Base-by-base conservation (phyloP, 495 filamentous ascomycete species). In the Acidiella bohemica region DNA sequence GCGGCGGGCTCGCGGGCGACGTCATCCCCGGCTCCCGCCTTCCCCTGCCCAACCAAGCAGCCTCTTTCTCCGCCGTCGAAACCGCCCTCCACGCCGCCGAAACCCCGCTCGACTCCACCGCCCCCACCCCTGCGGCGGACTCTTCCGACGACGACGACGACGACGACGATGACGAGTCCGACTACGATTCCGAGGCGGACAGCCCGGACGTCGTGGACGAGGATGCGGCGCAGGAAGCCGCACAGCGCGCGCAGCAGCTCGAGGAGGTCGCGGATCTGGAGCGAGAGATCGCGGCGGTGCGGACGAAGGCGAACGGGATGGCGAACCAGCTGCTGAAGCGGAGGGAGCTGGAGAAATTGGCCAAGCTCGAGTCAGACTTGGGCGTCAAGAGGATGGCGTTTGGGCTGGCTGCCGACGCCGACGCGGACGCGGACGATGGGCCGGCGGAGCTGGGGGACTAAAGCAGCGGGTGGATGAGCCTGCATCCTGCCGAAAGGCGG, bases 361-460 rank as follows among this genome's bases (percentile, higher is more conserved):
- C 64, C 51, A 70, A 64, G 19, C 47, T 75, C 40, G 59, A 66
- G 56, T 56, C 57, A 25, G 74, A 80, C 53, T 63, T 78, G 23
- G 58, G 63, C 31, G 55, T 80, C 26, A 81, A 80, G 61, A 66
- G 62, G 57, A 62, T 5, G 13, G 44, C 37, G 28, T 36, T 56
- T 20, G 53, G 47, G 17, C 33, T 53, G 35, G 53, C 44, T 9
- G 50, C 37, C 11, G 34, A 23, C 30, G 47, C 36, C 11, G 41
- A 24, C 26, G 29, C n/a, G 28, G 39, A 30, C 14, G 29, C n/a
- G n/a, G n/a, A n/a, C n/a, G n/a, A n/a, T n/a, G n/a, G n/a, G n/a
- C n/a, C n/a, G n/a, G n/a, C n/a, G n/a, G n/a, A n/a, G n/a, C n/a
- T n/a, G n/a, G n/a, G n/a, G n/a, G n/a, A n/a, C n/a, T n/a, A n/a